Base-by-base conservation (phyloP, 352 stramenopile species). In the Pythium plurisporium region DNA sequence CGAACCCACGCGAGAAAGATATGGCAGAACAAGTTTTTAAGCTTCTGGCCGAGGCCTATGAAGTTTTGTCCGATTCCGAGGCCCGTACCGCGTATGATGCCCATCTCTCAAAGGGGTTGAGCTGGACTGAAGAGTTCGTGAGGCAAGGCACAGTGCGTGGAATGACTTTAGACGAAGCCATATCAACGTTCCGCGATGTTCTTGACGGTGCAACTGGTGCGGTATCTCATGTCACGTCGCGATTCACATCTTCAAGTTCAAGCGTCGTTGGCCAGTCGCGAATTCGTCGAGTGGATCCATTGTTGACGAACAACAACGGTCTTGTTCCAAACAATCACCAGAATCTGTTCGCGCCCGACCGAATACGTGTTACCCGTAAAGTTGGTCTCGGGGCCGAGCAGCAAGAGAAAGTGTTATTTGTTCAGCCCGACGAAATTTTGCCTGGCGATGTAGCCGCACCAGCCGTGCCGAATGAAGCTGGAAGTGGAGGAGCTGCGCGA, bases 111-210 rank as follows among this genome's bases (percentile, higher is more conserved):
- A 58, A 77, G 25, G 72, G 70, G 0, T 55, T 60, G 27, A 87
- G 69, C 37, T 57, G 85, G 20, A 82, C 74, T 22, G 82, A 92
- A 45, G 82, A 92, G 53, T 91, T 93, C 69, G 62, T 92, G 6
- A 70, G 79, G 10, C 69, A 87, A 41, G 85, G 85, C 19, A 95
- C 85, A 2, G 79, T 95, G 20, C 73, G 80, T 15, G 85, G 85
- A 5, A 92, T 89, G 79, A 92, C 79, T 8, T 54, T 95, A 41
- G 86, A 95, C 45, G 83, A 94, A 58, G 86, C 86, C 6, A 90
- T 95, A 20, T 67, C 71, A 0, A 89, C 84, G 11, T 95, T 95
- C 60, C 67, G 76, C 4, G 76, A 89, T 48, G 85, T 88, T 19
- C 74, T 89, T 61, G 79, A 93, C 55, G 75, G 82, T 25, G 56